A percentile compares a stretch with the other conserved stretches of the same genome.
Conservation (phyloP, 2,329 filamentous ascomycete species). For the Claviceps monticola region DNA sequence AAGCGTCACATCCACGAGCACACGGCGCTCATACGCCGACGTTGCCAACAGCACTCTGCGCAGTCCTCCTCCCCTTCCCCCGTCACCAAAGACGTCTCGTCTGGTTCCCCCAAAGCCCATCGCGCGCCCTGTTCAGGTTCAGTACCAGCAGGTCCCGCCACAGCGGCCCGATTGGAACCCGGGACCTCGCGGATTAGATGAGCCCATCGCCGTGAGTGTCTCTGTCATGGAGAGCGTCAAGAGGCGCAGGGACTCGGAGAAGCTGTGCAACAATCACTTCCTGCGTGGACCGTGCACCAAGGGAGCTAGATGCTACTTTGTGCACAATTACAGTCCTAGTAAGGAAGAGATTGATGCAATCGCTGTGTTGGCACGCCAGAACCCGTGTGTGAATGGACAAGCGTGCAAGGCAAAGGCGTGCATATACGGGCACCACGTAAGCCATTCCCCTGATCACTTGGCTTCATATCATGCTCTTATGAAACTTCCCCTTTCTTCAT, state of each 20-base stretch:
- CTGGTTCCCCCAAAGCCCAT: conserved; percentile 21
- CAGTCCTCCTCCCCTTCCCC: conserved; percentile 18
- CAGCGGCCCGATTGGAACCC: conserved; percentile 34
- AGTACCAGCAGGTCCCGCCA: conserved; percentile 13
- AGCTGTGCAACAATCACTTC: conserved; percentile 50
- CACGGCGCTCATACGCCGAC: conserved; percentile 25
- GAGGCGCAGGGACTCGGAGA: conserved; percentile 38
- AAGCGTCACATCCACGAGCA: conserved; percentile 7
- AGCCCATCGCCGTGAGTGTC: conserved; percentile 32
- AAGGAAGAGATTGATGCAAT: conserved; percentile 43
- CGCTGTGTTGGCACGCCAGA: conserved; percentile 39
- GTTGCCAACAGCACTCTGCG: conserved; percentile 24
- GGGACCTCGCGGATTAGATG: conserved; percentile 39
- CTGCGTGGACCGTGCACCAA: conserved; percentile 43
- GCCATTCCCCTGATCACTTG: conserved; percentile 12
- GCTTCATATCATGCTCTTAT: neutral
- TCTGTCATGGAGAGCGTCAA: conserved; percentile 39
- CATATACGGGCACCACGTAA: conserved; percentile 50
- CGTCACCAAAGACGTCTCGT: conserved; percentile 25
- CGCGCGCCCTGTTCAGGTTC: conserved; percentile 4
- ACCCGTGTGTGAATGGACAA: conserved; percentile 43
- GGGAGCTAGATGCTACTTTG: conserved; percentile 39
- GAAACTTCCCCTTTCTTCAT: neutral
- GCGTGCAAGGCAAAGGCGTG: conserved; percentile 43
- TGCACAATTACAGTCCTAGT: conserved; percentile 39